phyloP scores from a whole-genome alignment of 306 rosid species.

The Lathyrus sativus region DNA sequence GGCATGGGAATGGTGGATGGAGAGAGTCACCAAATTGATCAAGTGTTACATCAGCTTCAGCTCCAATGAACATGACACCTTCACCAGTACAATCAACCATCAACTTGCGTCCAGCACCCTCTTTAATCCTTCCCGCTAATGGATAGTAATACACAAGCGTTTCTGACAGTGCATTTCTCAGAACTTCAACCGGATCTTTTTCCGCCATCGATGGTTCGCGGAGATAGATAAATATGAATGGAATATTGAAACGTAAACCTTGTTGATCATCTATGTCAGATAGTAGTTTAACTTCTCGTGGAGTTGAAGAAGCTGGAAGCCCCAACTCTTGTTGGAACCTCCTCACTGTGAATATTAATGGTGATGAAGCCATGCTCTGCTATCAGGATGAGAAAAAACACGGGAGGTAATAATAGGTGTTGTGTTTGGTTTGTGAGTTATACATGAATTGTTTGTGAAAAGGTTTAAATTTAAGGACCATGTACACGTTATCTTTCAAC shows the following conservation, averaged over 20 bases:
- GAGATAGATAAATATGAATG: not conserved
- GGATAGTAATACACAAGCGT: constrained; percentile 38
- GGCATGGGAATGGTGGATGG: constrained; percentile 55
- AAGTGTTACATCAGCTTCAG: constrained; percentile 49
- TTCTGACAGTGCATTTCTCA: constrained; percentile 11
- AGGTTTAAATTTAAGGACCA: no score
- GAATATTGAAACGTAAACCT: not conserved
- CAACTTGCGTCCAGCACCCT: constrained; percentile 14
- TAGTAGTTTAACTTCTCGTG: constrained; percentile 28
- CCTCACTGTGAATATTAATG: constrained; percentile 5
- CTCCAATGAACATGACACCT: constrained; percentile 49
- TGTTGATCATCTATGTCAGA: constrained; percentile 45
- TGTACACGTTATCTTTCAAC: no score
- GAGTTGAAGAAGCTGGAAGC: constrained; percentile 34
- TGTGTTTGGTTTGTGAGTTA: not conserved
- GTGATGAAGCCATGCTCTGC: constrained; percentile 2
- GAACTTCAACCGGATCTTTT: constrained; percentile 30
- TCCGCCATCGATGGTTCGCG: constrained; percentile 7
- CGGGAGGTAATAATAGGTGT: not conserved
- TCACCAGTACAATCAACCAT: constrained; percentile 54
- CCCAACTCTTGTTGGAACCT: constrained; percentile 38
- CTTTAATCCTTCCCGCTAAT: constrained; percentile 39
- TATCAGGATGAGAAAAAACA: not conserved
- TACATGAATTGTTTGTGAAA: no score
- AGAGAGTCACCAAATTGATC: constrained; percentile 42